A percentile compares a stretch with the other conserved stretches of the same genome.
Conservation (phyloP, 495 filamentous ascomycete genomes). For the Aspergillus saccharolyticus region DNA sequence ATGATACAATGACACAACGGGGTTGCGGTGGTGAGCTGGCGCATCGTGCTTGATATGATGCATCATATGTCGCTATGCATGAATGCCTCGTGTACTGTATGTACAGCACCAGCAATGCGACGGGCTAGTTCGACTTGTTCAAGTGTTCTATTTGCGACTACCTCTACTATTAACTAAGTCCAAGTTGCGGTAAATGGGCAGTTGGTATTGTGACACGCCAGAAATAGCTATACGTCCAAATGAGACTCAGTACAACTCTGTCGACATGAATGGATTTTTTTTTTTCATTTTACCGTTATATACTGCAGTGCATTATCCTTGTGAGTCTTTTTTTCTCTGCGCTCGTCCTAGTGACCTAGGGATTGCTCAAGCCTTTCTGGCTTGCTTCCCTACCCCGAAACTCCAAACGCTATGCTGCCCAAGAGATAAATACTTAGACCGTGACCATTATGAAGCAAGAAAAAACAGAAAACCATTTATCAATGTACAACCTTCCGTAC, state of each 20-base stretch:
- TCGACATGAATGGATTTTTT: slow-evolving; percentile 18
- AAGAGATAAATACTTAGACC: slow-evolving; percentile 22
- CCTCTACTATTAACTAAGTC: too few species aligned
- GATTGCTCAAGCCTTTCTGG: slow-evolving; percentile 13
- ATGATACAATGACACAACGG: too few species aligned
- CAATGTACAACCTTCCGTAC: slow-evolving; percentile 16
- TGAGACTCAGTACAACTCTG: background rate
- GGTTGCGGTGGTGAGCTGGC: background rate
- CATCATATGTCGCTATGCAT: background rate
- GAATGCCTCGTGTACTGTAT: background rate
- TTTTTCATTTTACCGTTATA: slow-evolving; percentile 12
- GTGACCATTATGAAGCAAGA: slow-evolving; percentile 12
- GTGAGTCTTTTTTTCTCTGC: slow-evolving; percentile 14
- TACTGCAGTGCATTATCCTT: slow-evolving; percentile 14
- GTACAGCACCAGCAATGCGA: background rate
- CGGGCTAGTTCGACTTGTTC: too few species aligned
- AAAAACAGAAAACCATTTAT: slow-evolving; percentile 17
- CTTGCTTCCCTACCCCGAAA: slow-evolving; percentile 24
- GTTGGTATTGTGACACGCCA: background rate
- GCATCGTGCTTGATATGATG: background rate
- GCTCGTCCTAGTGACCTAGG: slow-evolving; percentile 11
- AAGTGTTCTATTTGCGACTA: too few species aligned
- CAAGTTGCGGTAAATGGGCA: background rate
- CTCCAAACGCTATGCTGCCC: slow-evolving; percentile 45
- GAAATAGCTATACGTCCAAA: background rate